Evolutionary conservation across 73 alveolate species (phyloP).

Genomic region (Symbiodinium pilosum): DNA sequence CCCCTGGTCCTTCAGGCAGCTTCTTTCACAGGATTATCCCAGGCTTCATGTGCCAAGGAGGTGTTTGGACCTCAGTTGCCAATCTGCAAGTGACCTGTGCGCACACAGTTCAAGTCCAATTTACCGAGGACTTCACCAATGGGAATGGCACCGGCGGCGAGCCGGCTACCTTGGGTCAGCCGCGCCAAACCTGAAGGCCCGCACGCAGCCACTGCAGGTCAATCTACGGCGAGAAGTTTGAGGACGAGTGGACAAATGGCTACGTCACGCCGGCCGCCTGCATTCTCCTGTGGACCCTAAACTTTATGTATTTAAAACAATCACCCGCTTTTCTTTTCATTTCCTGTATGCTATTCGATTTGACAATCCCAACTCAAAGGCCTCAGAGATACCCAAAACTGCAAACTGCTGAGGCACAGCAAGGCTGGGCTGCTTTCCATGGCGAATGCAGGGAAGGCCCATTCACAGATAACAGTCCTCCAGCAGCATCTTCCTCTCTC

Average conservation of each 20-base stretch:
- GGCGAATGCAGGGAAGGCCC: constrained; percentile 96
- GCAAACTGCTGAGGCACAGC: constrained; percentile 74
- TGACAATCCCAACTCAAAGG: too few species aligned
- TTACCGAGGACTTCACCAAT: constrained; percentile 46
- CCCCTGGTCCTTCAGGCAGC: too few species aligned
- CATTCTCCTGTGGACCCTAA: too few species aligned
- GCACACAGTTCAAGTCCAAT: background rate
- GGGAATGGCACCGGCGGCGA: constrained; percentile 84
- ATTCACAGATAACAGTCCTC: background rate
- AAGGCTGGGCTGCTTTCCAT: constrained; percentile 96
- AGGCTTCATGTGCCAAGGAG: constrained; percentile 95
- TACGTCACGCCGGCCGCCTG: constrained; percentile 66
- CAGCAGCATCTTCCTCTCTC: background rate
- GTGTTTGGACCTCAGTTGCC: constrained; percentile 11
- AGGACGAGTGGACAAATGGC: constrained; percentile 97
- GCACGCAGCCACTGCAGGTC: constrained; percentile 95
- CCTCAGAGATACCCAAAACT: too few species aligned
- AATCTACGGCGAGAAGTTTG: constrained; percentile 97
- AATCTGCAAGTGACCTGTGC: too few species aligned
- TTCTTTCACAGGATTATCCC: constrained; percentile 96
- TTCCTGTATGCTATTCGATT: too few species aligned
- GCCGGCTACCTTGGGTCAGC: background rate
- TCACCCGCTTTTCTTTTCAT: too few species aligned
- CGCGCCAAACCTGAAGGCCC: too few species aligned
- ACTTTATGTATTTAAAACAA: too few species aligned